phyloP scores from a whole-genome alignment of 2,329 filamentous ascomycete genomes.

The Huntiella bhutanensis region DNA sequence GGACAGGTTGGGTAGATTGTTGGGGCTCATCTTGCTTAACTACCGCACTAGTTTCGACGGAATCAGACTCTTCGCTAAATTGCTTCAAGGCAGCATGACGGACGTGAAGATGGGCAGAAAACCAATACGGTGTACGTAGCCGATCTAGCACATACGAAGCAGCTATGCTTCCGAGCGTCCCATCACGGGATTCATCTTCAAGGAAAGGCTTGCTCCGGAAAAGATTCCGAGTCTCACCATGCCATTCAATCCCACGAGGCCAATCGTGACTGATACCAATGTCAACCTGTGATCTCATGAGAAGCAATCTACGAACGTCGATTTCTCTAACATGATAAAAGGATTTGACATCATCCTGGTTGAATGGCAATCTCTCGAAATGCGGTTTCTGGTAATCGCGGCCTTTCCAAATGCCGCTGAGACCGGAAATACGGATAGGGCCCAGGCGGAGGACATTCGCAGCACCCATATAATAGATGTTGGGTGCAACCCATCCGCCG shows the following conservation, averaged over 20 bases:
- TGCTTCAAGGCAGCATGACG: slow-evolving; percentile 56
- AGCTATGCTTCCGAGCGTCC: slow-evolving; percentile 60
- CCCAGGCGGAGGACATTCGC: slow-evolving; percentile 76
- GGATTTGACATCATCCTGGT: slow-evolving; percentile 51
- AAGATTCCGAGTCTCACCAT: slow-evolving; percentile 49
- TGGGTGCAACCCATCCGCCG: slow-evolving; percentile 89
- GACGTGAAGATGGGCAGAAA: slow-evolving; percentile 80
- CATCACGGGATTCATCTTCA: slow-evolving; percentile 52
- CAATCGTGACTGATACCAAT: slow-evolving; percentile 90
- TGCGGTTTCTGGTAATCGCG: slow-evolving; percentile 73
- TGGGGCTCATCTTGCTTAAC: slow-evolving; percentile 16
- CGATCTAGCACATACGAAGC: slow-evolving; percentile 66
- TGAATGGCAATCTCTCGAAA: slow-evolving; percentile 73
- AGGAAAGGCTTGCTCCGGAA: slow-evolving; percentile 61
- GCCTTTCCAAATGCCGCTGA: slow-evolving; percentile 91
- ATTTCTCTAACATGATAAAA: slow-evolving; percentile 83
- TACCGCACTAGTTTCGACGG: neutral
- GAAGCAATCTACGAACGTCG: slow-evolving; percentile 75
- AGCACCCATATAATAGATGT: slow-evolving; percentile 92
- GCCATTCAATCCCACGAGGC: slow-evolving; percentile 66
- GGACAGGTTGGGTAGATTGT: slow-evolving; percentile 14
- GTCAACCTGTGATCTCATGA: slow-evolving; percentile 73
- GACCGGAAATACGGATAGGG: slow-evolving; percentile 66
- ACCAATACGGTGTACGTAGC: slow-evolving; percentile 73
- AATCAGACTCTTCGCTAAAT: slow-evolving; percentile 15